phyloP scores from a whole-genome alignment of 2,329 filamentous ascomycete species.

The Cercospora sp. region DNA sequence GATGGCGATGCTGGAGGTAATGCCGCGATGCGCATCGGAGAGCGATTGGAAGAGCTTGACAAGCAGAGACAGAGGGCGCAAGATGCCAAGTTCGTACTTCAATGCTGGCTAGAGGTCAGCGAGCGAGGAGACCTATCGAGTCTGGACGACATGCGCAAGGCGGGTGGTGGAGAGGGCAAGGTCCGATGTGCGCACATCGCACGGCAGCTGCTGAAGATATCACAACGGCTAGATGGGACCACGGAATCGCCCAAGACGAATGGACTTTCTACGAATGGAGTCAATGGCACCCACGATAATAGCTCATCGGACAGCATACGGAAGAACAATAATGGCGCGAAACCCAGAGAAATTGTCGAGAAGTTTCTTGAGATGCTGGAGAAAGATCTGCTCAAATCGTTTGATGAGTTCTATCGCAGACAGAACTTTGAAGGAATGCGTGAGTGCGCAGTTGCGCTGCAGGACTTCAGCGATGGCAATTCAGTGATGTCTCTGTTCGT shows the following conservation, averaged over 20 bases:
- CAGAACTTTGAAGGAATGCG: conserved; percentile 98
- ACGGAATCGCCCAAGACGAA: conserved; percentile 42
- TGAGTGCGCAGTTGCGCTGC: conserved; percentile 88
- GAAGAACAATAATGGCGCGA: conserved; percentile 48
- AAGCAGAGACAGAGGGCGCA: conserved; percentile 84
- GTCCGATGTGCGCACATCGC: conserved; percentile 92
- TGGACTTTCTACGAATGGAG: conserved; percentile 42
- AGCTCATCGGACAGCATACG: conserved; percentile 54
- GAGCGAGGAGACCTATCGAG: conserved; percentile 82
- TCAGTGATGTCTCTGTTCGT: conserved; percentile 96
- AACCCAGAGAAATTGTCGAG: conserved; percentile 76
- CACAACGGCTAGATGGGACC: conserved; percentile 78
- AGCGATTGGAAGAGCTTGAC: conserved; percentile 90
- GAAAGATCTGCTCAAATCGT: conserved; percentile 91
- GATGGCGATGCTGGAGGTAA: conserved; percentile 68
- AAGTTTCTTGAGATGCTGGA: conserved; percentile 95
- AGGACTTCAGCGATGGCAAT: conserved; percentile 93
- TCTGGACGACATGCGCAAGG: conserved; percentile 83
- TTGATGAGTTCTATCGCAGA: conserved; percentile 92
- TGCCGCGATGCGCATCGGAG: conserved; percentile 90
- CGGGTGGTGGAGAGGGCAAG: conserved; percentile 85
- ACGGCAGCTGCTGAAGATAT: conserved; percentile 89
- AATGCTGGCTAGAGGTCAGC: conserved; percentile 95
- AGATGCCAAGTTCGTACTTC: conserved; percentile 91
- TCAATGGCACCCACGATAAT: conserved; percentile 53